A percentile compares a stretch with the other conserved stretches of the same genome.
Conservation (phyloP, 2,329 filamentous ascomycete genomes). For the Aspergillus vadensis region DNA sequence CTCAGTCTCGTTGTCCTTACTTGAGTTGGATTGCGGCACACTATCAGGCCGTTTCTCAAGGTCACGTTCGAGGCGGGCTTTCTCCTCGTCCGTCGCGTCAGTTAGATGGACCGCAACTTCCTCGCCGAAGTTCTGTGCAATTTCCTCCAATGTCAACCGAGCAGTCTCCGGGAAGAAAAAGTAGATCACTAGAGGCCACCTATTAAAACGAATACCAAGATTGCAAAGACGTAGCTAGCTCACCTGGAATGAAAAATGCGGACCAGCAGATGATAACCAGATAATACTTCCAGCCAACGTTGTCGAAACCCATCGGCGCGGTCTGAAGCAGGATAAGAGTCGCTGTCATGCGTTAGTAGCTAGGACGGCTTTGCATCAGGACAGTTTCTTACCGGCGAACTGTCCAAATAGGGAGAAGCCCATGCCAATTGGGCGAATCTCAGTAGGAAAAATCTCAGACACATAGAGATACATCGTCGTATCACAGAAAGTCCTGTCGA, state of each 20-base stretch:
- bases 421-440: constrained; percentile 56
- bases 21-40: not conserved
- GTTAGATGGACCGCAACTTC: constrained; percentile 53
- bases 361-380: too few relatives aligned
- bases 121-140: constrained; percentile 52
- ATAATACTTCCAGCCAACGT: constrained; percentile 55
- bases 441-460: constrained; percentile 52
- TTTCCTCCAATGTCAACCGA: constrained; percentile 49
- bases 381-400: constrained; percentile 40
- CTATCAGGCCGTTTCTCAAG: constrained; percentile 3
- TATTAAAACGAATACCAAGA: constrained; percentile 7
- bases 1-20: not conserved
- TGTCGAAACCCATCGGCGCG: constrained; percentile 46
- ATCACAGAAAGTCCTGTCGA: constrained; percentile 46
- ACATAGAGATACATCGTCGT: constrained; percentile 52
- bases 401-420: constrained; percentile 56
- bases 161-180: constrained; percentile 50
- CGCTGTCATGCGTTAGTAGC: constrained; percentile 24
- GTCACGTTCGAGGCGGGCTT: constrained; percentile 21
- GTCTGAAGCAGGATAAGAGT: constrained; percentile 54
- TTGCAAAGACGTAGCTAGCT: not conserved
- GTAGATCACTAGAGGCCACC: constrained; percentile 40
- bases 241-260: constrained; percentile 44
- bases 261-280: constrained; percentile 52
- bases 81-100: constrained; percentile 46